Conservation (phyloP, 805 yeast genomes). For the Brettanomyces anomalus region DNA sequence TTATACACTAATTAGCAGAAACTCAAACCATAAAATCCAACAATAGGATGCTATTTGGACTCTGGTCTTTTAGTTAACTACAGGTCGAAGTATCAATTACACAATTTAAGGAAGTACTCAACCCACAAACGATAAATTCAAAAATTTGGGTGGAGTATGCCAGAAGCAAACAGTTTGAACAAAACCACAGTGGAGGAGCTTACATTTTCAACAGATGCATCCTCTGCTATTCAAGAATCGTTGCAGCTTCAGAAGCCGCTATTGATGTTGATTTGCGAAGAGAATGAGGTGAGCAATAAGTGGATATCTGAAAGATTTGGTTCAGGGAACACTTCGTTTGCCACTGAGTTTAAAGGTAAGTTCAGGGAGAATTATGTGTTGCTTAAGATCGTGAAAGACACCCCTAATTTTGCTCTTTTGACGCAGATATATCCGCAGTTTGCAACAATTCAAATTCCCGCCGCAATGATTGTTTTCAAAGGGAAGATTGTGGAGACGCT, state of each 20-base stretch:
- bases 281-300: conserved; percentile 14
- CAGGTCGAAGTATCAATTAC: no score
- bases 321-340: conserved; percentile 6
- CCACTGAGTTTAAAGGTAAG: conserved; percentile 9
- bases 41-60: no score
- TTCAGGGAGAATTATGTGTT: conserved; percentile 26
- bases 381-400: conserved; percentile 30
- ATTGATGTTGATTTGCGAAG: conserved; percentile 28
- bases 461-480: conserved; percentile 43
- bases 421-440: conserved; percentile 43
- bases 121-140: no score
- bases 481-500: conserved; percentile 34
- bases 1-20: no score
- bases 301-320: conserved; percentile 13
- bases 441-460: conserved; percentile 36
- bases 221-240: conserved; percentile 32
- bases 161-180: no score
- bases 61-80: no score
- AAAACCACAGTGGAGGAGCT: neutral
- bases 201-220: conserved; percentile 14
- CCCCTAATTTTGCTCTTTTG: conserved; percentile 39
- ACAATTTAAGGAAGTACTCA: no score
- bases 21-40: no score
- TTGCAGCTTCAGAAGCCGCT: conserved; percentile 28
- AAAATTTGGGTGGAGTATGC: no score